Percentiles rank a stretch among this genome's conserved stretches.
These are phyloP conservation scores for Suillus variegatus DNA, from an alignment of 768 basidiomycete genomes.

Conservation along the genomic window DNA sequence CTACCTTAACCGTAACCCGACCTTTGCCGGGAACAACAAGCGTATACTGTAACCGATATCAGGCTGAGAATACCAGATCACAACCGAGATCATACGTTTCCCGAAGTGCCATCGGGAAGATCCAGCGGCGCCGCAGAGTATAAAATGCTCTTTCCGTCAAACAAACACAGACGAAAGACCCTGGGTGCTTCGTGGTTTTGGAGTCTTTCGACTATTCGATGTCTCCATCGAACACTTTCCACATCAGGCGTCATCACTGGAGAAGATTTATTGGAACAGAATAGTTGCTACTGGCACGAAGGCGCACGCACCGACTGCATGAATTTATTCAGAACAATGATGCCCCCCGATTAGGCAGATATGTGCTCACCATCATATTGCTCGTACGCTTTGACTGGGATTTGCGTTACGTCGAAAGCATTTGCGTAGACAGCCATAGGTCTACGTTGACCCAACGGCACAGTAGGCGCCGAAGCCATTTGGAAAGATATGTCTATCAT, in stretches of 20 bases:
- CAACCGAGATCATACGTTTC: constrained; percentile 25
- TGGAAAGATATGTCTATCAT: background rate
- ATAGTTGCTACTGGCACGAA: constrained; percentile 28
- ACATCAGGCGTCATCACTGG: constrained; percentile 23
- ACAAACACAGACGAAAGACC: constrained; percentile 46
- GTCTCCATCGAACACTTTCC: constrained; percentile 22
- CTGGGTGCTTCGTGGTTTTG: constrained; percentile 38
- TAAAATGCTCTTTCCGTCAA: constrained; percentile 46
- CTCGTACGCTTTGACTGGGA: constrained; percentile 31
- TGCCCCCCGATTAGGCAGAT: background rate
- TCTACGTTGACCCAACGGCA: constrained; percentile 5
- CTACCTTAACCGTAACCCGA: constrained; percentile 33
- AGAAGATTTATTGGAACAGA: background rate
- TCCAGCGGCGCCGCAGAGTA: constrained; percentile 34
- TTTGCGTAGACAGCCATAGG: constrained; percentile 30
- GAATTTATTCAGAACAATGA: constrained; percentile 7
- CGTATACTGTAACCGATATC: constrained; percentile 1
- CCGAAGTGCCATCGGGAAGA: constrained; percentile 34
- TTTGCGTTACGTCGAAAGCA: constrained; percentile 31
- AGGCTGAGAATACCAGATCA: background rate
- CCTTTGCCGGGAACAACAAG: constrained; percentile 40
- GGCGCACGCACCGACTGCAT: constrained; percentile 5
- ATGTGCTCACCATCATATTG: constrained; percentile 35
- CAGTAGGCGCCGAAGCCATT: background rate
- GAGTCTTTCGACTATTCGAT: constrained; percentile 35